These are phyloP conservation scores for Suhomyces emberorum DNA, from an alignment of 805 yeast genomes.

Conservation along the genomic window DNA sequence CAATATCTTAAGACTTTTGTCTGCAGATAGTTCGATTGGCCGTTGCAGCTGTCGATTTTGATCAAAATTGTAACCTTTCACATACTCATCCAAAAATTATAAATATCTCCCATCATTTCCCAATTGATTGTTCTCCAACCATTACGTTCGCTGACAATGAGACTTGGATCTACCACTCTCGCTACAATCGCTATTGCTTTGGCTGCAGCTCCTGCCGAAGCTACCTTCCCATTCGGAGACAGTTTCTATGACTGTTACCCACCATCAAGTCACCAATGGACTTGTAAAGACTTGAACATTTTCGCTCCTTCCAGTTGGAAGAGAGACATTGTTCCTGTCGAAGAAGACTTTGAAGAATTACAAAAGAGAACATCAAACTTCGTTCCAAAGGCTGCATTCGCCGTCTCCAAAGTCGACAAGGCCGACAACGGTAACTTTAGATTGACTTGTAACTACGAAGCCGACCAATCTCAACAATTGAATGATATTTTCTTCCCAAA, in stretches of 20 bases:
- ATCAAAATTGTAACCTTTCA: no score
- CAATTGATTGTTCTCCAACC: not conserved
- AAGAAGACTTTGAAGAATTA: conserved; percentile 7
- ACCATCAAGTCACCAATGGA: not conserved
- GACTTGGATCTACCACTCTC: conserved; percentile 3
- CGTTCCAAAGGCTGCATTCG: conserved; percentile 23
- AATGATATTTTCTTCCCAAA: conserved; percentile 12
- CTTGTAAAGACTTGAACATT: conserved; percentile 3
- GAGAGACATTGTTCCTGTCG: conserved; percentile 4
- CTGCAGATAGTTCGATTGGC: no score
- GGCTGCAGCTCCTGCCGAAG: conserved; percentile 5
- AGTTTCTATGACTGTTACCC: conserved; percentile 7
- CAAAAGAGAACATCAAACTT: conserved; percentile 8
- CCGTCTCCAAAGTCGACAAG: conserved; percentile 20
- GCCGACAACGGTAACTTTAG: conserved; percentile 17
- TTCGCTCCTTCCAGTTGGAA: conserved; percentile 4
- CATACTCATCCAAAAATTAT: no score
- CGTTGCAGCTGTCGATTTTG: no score
- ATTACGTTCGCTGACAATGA: conserved; percentile 5
- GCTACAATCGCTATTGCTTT: conserved; percentile 7
- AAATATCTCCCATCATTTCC: not conserved
- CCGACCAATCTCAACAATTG: conserved; percentile 18
- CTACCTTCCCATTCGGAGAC: conserved; percentile 6
- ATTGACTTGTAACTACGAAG: conserved; percentile 22
- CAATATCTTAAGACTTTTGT: no score